Conservation (phyloP, 2,329 filamentous ascomycete genomes). For the Diaporthe citriasiana region DNA sequence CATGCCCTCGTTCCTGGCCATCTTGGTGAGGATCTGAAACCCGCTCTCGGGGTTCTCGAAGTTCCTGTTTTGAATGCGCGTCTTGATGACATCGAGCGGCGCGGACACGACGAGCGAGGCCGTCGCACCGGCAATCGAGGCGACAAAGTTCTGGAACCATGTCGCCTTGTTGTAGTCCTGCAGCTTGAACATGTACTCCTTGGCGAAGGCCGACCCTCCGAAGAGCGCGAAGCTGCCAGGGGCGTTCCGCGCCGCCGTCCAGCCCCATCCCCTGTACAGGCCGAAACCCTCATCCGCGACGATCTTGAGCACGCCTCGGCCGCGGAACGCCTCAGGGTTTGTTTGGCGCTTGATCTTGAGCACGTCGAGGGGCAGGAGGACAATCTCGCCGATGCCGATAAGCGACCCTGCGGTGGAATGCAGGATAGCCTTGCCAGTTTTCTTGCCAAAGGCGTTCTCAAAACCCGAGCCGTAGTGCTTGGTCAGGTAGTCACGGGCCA, state of each 20-base stretch:
- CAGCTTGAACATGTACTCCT: constrained; percentile 93
- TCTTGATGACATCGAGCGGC: constrained; percentile 97
- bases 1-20: constrained; percentile 91
- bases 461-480: constrained; percentile 86
- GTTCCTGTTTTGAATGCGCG: constrained; percentile 97
- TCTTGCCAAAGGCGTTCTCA: constrained; percentile 91
- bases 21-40: constrained; percentile 90
- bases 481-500: constrained; percentile 90
- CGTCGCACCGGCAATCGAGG: constrained; percentile 93
- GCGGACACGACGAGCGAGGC: constrained; percentile 97
- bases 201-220: constrained; percentile 95
- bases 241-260: constrained; percentile 97
- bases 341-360: constrained; percentile 99
- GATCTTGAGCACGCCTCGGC: constrained; percentile 90
- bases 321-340: constrained; percentile 97
- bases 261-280: constrained; percentile 95
- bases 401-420: constrained; percentile 95
- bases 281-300: constrained; percentile 95
- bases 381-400: constrained; percentile 97
- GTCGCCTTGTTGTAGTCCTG: constrained; percentile 94
- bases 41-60: constrained; percentile 98
- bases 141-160: constrained; percentile 97
- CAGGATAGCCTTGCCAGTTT: constrained; percentile 98
- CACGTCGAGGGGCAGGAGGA: constrained; percentile 94
- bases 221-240: constrained; percentile 98